phyloP scores from a whole-genome alignment of 169 alveolate species.

The Theileria equi region DNA sequence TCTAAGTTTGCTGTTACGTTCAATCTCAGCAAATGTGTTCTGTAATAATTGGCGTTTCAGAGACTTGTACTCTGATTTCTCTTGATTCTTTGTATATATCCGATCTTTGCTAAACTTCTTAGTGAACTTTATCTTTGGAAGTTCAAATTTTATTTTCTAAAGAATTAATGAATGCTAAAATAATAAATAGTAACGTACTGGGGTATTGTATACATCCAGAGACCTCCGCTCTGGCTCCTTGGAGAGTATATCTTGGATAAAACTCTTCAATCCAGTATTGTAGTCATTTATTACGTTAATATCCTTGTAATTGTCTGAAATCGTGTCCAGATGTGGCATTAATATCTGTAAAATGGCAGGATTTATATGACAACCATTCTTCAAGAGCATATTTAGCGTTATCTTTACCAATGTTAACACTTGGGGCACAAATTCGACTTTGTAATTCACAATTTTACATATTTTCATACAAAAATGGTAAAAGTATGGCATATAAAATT shows the following conservation, averaged over 20 bases:
- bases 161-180: not conserved
- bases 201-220: constrained; percentile 42
- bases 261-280: constrained; percentile 1
- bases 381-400: constrained; percentile 26
- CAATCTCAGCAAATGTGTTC: constrained; percentile 25
- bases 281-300: not conserved
- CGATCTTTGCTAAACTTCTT: not conserved
- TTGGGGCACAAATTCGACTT: constrained; percentile 3
- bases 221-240: constrained; percentile 22
- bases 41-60: constrained; percentile 38
- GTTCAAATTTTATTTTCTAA: constrained; percentile 39
- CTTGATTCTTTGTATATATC: constrained; percentile 3
- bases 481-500: constrained; percentile 55
- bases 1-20: constrained; percentile 22
- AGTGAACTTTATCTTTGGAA: constrained; percentile 17
- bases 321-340: constrained; percentile 32
- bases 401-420: constrained; percentile 31
- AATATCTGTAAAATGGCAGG: constrained; percentile 40
- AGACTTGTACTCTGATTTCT: constrained; percentile 29
- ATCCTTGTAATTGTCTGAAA: not conserved
- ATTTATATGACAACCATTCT: constrained; percentile 28
- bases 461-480: constrained; percentile 19
- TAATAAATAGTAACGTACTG: constrained; percentile 11
- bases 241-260: constrained; percentile 1
- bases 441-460: constrained; percentile 2